These are phyloP conservation scores for Lodderomyces jiufengensis DNA, from an alignment of 1,139 yeast genomes.

Conservation along the genomic window DNA sequence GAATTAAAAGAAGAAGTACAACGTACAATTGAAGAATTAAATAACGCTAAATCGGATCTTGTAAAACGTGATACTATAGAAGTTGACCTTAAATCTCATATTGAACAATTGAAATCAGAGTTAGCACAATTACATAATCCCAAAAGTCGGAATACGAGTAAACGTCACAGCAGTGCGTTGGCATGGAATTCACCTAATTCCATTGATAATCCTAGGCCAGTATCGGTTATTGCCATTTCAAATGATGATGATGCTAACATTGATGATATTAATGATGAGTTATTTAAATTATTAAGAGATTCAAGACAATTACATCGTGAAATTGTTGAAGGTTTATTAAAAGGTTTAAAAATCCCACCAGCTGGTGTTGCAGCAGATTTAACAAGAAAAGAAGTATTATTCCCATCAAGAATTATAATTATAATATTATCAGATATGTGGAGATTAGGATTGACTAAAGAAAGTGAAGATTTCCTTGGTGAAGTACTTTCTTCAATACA, in stretches of 20 bases:
- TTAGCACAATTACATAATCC: constrained; percentile 49
- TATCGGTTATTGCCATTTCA: constrained; percentile 56
- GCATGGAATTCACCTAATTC: constrained; percentile 34
- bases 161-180: constrained; percentile 44
- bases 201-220: constrained; percentile 46
- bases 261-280: constrained; percentile 70
- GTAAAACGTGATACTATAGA: constrained; percentile 65
- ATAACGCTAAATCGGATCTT: constrained; percentile 58
- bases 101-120: constrained; percentile 66
- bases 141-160: constrained; percentile 29
- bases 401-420: constrained; percentile 94
- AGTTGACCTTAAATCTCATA: constrained; percentile 63
- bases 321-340: constrained; percentile 81
- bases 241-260: constrained; percentile 54
- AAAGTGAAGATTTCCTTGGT: constrained; percentile 87
- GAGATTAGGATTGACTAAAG: constrained; percentile 92
- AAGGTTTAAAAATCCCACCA: constrained; percentile 83
- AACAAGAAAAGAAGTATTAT: constrained; percentile 85
- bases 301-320: constrained; percentile 78
- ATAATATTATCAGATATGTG: constrained; percentile 96
- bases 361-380: constrained; percentile 81
- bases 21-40: constrained; percentile 59
- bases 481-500: constrained; percentile 88
- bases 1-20: constrained; percentile 62
- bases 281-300: constrained; percentile 71